Evolutionary conservation across 176 grass and related monocot species (phyloP).

Genomic region (Chloris gayana): DNA sequence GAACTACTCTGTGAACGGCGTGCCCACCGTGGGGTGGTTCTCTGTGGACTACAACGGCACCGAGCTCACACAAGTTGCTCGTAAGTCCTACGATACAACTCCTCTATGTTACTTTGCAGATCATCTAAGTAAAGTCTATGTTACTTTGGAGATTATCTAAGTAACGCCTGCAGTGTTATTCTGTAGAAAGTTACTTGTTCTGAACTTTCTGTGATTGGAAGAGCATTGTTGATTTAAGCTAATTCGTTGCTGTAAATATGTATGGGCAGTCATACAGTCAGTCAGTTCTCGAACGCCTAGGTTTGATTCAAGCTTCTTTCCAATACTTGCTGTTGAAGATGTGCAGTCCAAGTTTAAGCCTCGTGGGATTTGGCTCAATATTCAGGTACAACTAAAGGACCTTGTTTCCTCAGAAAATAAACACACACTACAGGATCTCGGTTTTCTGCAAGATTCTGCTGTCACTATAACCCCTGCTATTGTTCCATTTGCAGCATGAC

Average conservation of each 20-base stretch:
- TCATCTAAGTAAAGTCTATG: background rate
- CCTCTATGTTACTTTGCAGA: background rate
- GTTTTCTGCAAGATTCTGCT: background rate
- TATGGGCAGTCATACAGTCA: constrained; percentile 58
- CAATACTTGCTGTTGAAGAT: constrained; percentile 73
- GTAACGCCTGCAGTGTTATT: background rate
- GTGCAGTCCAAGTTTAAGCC: constrained; percentile 62
- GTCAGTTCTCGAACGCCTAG: constrained; percentile 35
- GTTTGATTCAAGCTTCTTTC: constrained; percentile 55
- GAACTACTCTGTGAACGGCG: constrained; percentile 68
- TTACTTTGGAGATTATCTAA: background rate
- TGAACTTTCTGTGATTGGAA: constrained; percentile 32
- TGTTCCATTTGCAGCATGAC: constrained; percentile 66
- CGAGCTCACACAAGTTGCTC: constrained; percentile 46
- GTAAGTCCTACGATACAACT: constrained; percentile 45
- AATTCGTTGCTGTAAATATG: constrained; percentile 13
- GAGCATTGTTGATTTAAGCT: constrained; percentile 11
- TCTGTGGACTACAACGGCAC: constrained; percentile 69
- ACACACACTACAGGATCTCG: background rate
- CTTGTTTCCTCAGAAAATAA: too few relatives aligned
- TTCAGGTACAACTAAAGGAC: constrained; percentile 59
- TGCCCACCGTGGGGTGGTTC: constrained; percentile 62
- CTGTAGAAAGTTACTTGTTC: too few relatives aligned
- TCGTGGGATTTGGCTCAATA: constrained; percentile 79
- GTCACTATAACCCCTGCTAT: constrained; percentile 9